Evolutionary conservation across 1,284 basidiomycete species (phyloP).

Genomic region (Trichosporon coremiiforme): DNA sequence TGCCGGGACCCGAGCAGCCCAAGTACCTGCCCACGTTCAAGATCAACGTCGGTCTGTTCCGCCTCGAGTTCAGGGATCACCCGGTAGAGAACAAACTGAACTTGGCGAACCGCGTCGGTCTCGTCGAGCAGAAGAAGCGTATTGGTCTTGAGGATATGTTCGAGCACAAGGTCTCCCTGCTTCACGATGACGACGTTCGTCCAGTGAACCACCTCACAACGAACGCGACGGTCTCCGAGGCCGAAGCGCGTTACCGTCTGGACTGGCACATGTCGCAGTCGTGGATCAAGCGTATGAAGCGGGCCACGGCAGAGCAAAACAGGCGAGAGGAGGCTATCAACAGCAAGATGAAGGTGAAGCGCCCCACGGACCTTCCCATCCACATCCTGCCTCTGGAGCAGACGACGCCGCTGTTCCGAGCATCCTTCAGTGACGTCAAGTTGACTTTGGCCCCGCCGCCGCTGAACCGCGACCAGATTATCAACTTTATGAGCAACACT

Average conservation of each 20-base stretch:
- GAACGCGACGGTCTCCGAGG: slow-evolving; percentile 63
- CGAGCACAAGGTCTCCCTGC: slow-evolving; percentile 67
- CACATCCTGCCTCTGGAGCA: slow-evolving; percentile 57
- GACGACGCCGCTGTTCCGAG: slow-evolving; percentile 75
- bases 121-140: slow-evolving; percentile 73
- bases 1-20: slow-evolving; percentile 68
- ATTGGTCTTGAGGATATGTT: slow-evolving; percentile 80
- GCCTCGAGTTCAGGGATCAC: slow-evolving; percentile 84
- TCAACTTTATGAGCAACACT: slow-evolving; percentile 61
- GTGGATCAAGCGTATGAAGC: slow-evolving; percentile 67
- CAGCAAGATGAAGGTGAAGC: slow-evolving; percentile 38
- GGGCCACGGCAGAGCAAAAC: slow-evolving; percentile 57
- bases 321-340: slow-evolving; percentile 55
- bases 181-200: slow-evolving; percentile 51
- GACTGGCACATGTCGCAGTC: slow-evolving; percentile 73
- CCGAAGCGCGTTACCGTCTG: slow-evolving; percentile 74
- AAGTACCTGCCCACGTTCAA: slow-evolving; percentile 70
- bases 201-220: slow-evolving; percentile 35
- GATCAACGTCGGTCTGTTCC: slow-evolving; percentile 65
- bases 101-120: slow-evolving; percentile 75
- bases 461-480: slow-evolving; percentile 53
- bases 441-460: slow-evolving; percentile 66
- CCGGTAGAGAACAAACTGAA: slow-evolving; percentile 79
- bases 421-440: slow-evolving; percentile 65
- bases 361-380: slow-evolving; percentile 57